Conservation (phyloP, 169 alveolate genomes). For the Fabrea salina region DNA sequence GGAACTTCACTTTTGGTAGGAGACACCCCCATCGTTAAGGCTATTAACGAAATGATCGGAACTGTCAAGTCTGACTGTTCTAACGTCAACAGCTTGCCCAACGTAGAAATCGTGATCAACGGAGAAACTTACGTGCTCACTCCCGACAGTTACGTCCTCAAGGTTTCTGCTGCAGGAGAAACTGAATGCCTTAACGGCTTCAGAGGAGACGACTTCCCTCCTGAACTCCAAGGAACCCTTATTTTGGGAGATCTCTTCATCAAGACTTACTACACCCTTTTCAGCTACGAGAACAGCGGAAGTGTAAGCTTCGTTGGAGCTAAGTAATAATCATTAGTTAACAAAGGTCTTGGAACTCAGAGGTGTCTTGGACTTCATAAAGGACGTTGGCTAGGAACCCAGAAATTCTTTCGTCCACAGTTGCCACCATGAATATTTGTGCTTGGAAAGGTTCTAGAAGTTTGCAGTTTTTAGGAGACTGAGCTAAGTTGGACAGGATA, state of each 20-base stretch:
- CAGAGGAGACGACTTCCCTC: constrained; percentile 29
- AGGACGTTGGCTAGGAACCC: constrained; percentile 6
- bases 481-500: constrained; percentile 13
- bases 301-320: too few species aligned
- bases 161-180: constrained; percentile 42
- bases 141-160: constrained; percentile 58
- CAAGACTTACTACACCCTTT: constrained; percentile 59
- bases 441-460: neutral
- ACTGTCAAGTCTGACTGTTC: constrained; percentile 60
- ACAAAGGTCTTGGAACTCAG: too few species aligned
- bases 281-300: too few species aligned
- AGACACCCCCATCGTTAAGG: constrained; percentile 45
- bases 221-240: constrained; percentile 40
- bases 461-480: constrained; percentile 13
- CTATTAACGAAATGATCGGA: constrained; percentile 47
- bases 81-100: constrained; percentile 45
- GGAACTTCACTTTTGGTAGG: constrained; percentile 85
- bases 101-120: constrained; percentile 49
- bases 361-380: constrained; percentile 26
- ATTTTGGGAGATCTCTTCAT: constrained; percentile 74
- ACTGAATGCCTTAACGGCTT: constrained; percentile 58
- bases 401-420: constrained; percentile 26
- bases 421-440: constrained; percentile 9
- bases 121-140: constrained; percentile 48
- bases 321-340: too few species aligned